Base-by-base conservation (phyloP, 805 yeast species). In the Saccharomyces kudriavzevii region DNA sequence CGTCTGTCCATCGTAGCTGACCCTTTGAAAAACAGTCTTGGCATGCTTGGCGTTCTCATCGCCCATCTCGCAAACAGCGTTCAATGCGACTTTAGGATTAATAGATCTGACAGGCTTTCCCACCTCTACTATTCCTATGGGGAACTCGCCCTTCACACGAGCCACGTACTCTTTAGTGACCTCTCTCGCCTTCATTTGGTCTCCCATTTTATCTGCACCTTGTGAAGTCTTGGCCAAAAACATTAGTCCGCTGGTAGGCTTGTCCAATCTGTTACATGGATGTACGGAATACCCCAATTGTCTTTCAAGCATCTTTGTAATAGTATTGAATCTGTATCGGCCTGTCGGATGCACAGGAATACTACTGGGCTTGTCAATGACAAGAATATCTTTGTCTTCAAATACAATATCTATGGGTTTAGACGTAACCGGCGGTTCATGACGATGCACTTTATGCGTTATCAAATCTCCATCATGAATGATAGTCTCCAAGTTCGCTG, bases 311-410 rank as follows among this genome's bases (percentile, higher is more conserved):
- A 89, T 80, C 66, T 84, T 85, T 10, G 95, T 87, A 22, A 89
- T 79, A 0, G 96, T 81, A 66, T 84, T 81, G 69, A 82, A 81
- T 65, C 94, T 65, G 75, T 84, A 82, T 58, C 91, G 72, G 0
- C 98, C 99, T 0, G 97, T 86, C 3, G 99, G 98, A 67, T 94
- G 99, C 0, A 89, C 96, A 0, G 99, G 97, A 2, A 94, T 78
- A 0, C 99, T 97, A 3, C 94, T 79, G 0, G 99, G 99, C 59
- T 94, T 94, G 67, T 92, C 96, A 24, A 94, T 84, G 2, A 87
- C 95, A 4, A 94, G 75, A 24, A 89, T 66, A 49, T 86, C 80
- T 6, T 85, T 89, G 66, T 89, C 84, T 62, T 90, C 88, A 64
- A 76, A 77, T 0, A 91, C 86, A 25, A 88, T 80, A 52, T 78